Conservation (phyloP, 2,329 filamentous ascomycete genomes). For the Malbranchea cinnamomea region DNA sequence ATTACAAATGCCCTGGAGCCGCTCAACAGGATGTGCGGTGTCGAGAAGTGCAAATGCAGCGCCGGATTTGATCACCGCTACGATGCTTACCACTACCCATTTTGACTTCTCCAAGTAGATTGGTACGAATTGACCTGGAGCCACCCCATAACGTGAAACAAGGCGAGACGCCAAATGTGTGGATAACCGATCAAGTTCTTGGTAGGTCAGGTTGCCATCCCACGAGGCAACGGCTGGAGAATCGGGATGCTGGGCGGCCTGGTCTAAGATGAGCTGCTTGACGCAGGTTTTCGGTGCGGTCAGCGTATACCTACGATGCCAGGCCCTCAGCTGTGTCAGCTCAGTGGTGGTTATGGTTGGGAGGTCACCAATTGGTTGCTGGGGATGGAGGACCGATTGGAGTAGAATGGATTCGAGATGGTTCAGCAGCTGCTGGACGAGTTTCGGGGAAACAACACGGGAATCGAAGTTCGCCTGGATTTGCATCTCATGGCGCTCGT, state of each 20-base stretch:
- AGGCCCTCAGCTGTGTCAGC: no score
- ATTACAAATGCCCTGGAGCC: no score
- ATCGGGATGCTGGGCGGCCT: constrained; percentile 5
- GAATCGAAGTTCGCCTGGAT: no score
- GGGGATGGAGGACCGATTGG: no score
- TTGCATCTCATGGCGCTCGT: no score
- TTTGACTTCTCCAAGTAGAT: constrained; percentile 19
- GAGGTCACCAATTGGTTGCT: no score
- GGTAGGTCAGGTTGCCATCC: constrained; percentile 18
- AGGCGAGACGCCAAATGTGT: constrained; percentile 17
- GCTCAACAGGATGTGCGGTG: constrained; percentile 16
- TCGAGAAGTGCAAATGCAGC: constrained; percentile 18
- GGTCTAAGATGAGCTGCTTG: constrained; percentile 10
- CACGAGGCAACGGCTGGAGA: constrained; percentile 15
- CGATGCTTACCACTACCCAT: constrained; percentile 17
- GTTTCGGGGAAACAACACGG: no score
- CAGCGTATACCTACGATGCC: no score
- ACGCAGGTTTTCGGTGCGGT: constrained; percentile 11
- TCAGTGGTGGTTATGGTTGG: no score
- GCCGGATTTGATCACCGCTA: constrained; percentile 18
- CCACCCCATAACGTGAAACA: constrained; percentile 17
- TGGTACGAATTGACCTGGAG: constrained; percentile 13
- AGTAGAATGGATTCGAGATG: no score
- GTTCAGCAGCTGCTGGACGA: no score
- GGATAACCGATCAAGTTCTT: constrained; percentile 18